Conservation (phyloP, 177 flowering plant species). For the Vitis hybrid region DNA sequence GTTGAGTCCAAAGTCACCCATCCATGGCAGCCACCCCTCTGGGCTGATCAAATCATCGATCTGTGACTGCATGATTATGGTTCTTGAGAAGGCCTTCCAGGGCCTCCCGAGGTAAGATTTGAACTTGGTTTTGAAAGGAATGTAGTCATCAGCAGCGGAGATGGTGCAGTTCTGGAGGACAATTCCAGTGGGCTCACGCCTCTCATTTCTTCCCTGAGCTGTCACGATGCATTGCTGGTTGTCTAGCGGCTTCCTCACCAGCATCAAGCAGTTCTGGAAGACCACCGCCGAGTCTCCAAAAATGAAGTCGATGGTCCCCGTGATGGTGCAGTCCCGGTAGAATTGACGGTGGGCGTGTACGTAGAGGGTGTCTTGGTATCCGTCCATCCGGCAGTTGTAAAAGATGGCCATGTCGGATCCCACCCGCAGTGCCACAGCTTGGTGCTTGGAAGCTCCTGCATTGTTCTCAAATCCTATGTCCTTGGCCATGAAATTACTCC, state of each 20-base stretch:
- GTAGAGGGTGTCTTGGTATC: conserved; percentile 57
- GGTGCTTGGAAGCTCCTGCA: conserved; percentile 46
- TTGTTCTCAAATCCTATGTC: conserved; percentile 56
- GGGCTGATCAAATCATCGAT: conserved; percentile 47
- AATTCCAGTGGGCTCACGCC: conserved; percentile 20
- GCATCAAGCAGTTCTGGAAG: conserved; percentile 56
- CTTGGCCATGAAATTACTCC: conserved; percentile 41
- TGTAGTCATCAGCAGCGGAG: conserved; percentile 34
- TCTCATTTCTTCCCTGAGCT: conserved; percentile 39
- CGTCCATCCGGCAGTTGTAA: conserved; percentile 49
- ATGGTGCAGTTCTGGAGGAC: conserved; percentile 51
- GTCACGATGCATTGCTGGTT: conserved; percentile 41
- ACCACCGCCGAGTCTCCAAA: conserved; percentile 44
- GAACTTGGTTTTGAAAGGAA: conserved; percentile 20
- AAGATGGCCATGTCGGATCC: conserved; percentile 33
- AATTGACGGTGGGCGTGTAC: conserved; percentile 46
- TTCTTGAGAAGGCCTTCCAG: conserved; percentile 50
- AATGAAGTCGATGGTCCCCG: conserved; percentile 59
- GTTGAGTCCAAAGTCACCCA: conserved; percentile 33
- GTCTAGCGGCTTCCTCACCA: conserved; percentile 35
- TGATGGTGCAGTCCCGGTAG: conserved; percentile 55
- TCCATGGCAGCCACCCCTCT: conserved; percentile 53
- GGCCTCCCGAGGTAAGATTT: conserved; percentile 61
- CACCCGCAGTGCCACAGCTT: conserved; percentile 52
- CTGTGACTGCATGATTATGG: conserved; percentile 40